Percentiles rank a stretch among this genome's conserved stretches.
These are phyloP conservation scores for Pluteus cervinus DNA, from an alignment of 768 basidiomycete genomes.

Conservation along the genomic window DNA sequence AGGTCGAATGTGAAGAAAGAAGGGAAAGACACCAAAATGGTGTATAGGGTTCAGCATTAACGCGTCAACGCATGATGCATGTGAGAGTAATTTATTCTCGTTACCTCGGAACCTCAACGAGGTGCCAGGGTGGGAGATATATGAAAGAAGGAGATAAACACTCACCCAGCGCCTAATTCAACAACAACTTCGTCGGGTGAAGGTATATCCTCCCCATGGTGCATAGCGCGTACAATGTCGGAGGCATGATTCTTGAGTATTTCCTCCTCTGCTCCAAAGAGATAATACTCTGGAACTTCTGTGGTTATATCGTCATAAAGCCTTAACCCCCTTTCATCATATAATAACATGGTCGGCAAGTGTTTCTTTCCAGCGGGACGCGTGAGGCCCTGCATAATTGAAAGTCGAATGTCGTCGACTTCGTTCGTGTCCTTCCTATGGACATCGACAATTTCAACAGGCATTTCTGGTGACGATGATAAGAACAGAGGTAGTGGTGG, in stretches of 20 bases:
- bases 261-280: constrained; percentile 83
- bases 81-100: too few relatives aligned
- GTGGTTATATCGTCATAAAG: constrained; percentile 86
- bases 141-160: constrained; percentile 13
- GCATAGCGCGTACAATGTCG: constrained; percentile 74
- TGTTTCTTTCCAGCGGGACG: constrained; percentile 49
- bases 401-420: constrained; percentile 31
- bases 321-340: constrained; percentile 80
- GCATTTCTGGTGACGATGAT: constrained; percentile 20
- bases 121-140: constrained; percentile 1
- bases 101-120: too few relatives aligned
- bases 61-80: too few relatives aligned
- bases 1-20: constrained; percentile 8
- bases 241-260: constrained; percentile 68
- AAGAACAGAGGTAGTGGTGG: not conserved
- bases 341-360: constrained; percentile 79
- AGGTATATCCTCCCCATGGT: constrained; percentile 31
- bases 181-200: constrained; percentile 56
- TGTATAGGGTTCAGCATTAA: too few relatives aligned
- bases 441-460: constrained; percentile 46
- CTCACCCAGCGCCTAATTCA: constrained; percentile 94
- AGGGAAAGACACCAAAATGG: constrained; percentile 7
- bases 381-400: constrained; percentile 51
- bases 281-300: constrained; percentile 77
- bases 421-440: constrained; percentile 27